A percentile compares a stretch with the other conserved stretches of the same genome.
phyloP scores from a whole-genome alignment of 2,329 filamentous ascomycete species.

The Diaporthe sp. region DNA sequence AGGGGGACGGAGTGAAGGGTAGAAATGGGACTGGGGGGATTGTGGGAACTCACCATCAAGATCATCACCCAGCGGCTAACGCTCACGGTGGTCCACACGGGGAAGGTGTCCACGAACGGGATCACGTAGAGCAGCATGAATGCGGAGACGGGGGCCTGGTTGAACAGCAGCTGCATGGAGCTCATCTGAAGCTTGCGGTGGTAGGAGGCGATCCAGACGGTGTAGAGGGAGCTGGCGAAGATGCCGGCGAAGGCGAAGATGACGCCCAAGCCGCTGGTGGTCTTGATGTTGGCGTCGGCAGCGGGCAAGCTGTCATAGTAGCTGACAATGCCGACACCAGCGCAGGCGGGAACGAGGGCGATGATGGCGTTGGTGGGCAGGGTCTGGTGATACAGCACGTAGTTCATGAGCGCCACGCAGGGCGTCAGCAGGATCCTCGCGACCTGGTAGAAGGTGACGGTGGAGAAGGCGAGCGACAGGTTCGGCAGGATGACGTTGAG shows the following conservation, averaged over 20 bases:
- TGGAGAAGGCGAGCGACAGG: constrained; percentile 76
- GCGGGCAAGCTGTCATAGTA: constrained; percentile 76
- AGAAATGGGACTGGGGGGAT: not conserved
- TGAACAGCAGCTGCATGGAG: constrained; percentile 78
- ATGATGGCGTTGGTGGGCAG: constrained; percentile 68
- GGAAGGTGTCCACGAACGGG: constrained; percentile 75
- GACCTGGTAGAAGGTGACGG: constrained; percentile 79
- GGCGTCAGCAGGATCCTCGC: constrained; percentile 78
- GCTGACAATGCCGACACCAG: constrained; percentile 75
- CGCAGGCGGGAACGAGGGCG: constrained; percentile 72
- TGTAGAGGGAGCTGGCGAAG: constrained; percentile 76
- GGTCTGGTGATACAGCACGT: constrained; percentile 68
- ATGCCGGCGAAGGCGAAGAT: constrained; percentile 75
- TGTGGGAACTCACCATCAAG: constrained; percentile 60
- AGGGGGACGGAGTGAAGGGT: not conserved
- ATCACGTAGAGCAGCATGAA: constrained; percentile 76
- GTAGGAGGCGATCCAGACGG: constrained; percentile 77
- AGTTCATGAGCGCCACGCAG: constrained; percentile 75
- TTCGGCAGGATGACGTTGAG: constrained; percentile 79
- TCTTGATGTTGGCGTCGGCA: constrained; percentile 63
- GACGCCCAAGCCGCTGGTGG: constrained; percentile 71
- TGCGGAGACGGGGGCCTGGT: constrained; percentile 75
- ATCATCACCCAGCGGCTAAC: constrained; percentile 71
- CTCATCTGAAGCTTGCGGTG: constrained; percentile 75
- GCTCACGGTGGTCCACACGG: constrained; percentile 66